These are phyloP conservation scores for Helotiales sp. DNA, from an alignment of 2,329 filamentous ascomycete species.

Conservation along the genomic window DNA sequence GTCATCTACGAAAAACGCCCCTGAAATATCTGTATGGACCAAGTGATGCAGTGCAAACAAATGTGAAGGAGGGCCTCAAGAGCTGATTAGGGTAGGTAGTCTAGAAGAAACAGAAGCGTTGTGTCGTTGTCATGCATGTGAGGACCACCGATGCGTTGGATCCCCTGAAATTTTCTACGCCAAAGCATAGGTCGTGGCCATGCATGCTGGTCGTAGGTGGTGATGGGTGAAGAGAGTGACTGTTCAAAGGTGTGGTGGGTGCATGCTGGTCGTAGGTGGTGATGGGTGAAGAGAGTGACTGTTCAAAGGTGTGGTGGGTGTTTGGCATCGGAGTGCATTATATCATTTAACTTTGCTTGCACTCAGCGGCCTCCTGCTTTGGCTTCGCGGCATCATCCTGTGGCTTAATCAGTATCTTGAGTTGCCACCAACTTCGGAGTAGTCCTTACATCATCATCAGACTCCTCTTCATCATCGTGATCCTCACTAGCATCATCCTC, in stretches of 20 bases:
- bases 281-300: constrained; percentile 19
- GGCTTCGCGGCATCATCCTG: constrained; percentile 88
- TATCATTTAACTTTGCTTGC: constrained; percentile 86
- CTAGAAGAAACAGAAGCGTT: constrained; percentile 36
- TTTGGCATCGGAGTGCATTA: constrained; percentile 11
- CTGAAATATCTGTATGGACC: constrained; percentile 32
- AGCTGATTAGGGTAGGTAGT: constrained; percentile 40
- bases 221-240: constrained; percentile 19
- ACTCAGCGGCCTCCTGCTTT: constrained; percentile 92
- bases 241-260: not conserved
- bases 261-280: constrained; percentile 9
- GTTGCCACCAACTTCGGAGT: constrained; percentile 13
- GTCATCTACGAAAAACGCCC: constrained; percentile 39
- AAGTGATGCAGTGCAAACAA: constrained; percentile 28
- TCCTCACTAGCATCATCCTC: constrained; percentile 87
- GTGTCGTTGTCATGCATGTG: constrained; percentile 26
- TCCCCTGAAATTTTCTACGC: constrained; percentile 19
- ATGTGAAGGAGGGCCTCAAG: constrained; percentile 27
- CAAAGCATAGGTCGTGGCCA: constrained; percentile 21
- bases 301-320: not conserved
- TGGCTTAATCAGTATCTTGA: constrained; percentile 36
- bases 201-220: constrained; percentile 10
- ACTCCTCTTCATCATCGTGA: constrained; percentile 75
- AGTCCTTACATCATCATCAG: constrained; percentile 74
- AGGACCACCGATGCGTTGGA: constrained; percentile 23